These are phyloP conservation scores for Pichia deserticola DNA, from an alignment of 805 yeast genomes.

Conservation along the genomic window DNA sequence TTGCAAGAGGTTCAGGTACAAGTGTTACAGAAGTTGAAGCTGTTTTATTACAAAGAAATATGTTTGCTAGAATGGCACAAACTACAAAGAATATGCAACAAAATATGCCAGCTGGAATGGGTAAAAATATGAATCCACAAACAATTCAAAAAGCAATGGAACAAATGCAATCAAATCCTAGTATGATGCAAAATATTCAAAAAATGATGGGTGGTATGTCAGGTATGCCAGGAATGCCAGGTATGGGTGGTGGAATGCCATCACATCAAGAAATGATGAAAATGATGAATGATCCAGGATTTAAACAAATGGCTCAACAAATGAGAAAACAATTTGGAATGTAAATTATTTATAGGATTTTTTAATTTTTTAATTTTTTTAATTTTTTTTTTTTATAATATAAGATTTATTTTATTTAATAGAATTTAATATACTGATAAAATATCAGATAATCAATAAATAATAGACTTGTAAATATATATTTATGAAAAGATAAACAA, in stretches of 20 bases:
- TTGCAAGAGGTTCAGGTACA: conserved; percentile 93
- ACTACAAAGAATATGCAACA: conserved; percentile 46
- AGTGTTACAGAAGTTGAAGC: conserved; percentile 88
- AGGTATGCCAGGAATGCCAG: conserved; percentile 22
- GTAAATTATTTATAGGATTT: conserved; percentile 1
- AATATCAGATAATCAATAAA: too few species aligned
- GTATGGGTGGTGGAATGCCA: conserved; percentile 30
- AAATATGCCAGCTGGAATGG: conserved; percentile 40
- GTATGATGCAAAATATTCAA: conserved; percentile 68
- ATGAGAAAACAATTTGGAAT: conserved; percentile 24
- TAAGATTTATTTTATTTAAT: too few species aligned
- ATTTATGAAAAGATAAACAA: too few species aligned
- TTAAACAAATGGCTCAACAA: conserved; percentile 56
- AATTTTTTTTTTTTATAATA: too few species aligned
- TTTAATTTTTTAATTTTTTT: too few species aligned
- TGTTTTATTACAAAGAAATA: conserved; percentile 81
- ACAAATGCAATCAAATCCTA: conserved; percentile 61
- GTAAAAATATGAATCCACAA: conserved; percentile 25
- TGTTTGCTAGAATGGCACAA: conserved; percentile 92
- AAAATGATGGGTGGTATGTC: conserved; percentile 63
- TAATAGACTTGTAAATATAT: too few species aligned
- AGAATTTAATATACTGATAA: too few species aligned
- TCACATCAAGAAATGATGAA: conserved; percentile 39
- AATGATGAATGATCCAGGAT: conserved; percentile 60
- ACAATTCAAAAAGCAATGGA: conserved; percentile 44